Evolutionary conservation across 2,329 filamentous ascomycete species (phyloP).

Genomic region (Aureobasidium sp.): DNA sequence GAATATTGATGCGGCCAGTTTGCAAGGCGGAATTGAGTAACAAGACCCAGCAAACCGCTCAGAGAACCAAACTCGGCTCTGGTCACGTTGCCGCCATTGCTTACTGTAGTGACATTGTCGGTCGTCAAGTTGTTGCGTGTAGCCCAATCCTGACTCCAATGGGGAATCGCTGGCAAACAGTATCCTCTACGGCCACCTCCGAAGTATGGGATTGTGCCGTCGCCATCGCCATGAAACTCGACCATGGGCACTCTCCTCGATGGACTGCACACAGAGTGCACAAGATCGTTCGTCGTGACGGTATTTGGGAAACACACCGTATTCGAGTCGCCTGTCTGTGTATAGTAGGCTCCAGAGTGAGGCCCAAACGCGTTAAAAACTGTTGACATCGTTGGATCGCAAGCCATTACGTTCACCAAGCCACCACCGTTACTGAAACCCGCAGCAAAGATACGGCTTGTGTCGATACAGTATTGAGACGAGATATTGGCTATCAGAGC

Average conservation of each 20-base stretch:
- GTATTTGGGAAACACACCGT: constrained; percentile 19
- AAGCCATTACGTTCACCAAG: constrained; percentile 41
- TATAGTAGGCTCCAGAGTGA: constrained; percentile 42
- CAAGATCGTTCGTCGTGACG: constrained; percentile 18
- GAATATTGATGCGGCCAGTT: constrained; percentile 38
- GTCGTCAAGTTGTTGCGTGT: constrained; percentile 27
- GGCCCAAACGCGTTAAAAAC: constrained; percentile 43
- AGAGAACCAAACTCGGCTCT: constrained; percentile 25
- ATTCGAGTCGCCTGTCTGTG: constrained; percentile 22
- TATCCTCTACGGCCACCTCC: constrained; percentile 29
- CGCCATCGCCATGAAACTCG: constrained; percentile 38
- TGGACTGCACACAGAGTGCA: constrained; percentile 21
- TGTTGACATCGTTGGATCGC: constrained; percentile 34
- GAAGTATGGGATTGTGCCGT: constrained; percentile 33
- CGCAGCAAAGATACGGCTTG: constrained; percentile 37
- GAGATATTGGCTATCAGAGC: constrained; percentile 35
- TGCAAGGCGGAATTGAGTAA: constrained; percentile 35
- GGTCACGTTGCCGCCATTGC: constrained; percentile 25
- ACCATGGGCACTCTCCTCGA: constrained; percentile 32
- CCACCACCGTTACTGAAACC: constrained; percentile 51
- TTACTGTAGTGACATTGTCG: constrained; percentile 25
- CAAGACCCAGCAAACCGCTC: constrained; percentile 26
- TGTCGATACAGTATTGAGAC: constrained; percentile 38
- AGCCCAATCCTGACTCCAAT: constrained; percentile 35
- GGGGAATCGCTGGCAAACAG: constrained; percentile 23